Percentiles rank a stretch among this genome's conserved stretches.
phyloP scores from a whole-genome alignment of 768 basidiomycete genomes.

The Termitomyces sp. region DNA sequence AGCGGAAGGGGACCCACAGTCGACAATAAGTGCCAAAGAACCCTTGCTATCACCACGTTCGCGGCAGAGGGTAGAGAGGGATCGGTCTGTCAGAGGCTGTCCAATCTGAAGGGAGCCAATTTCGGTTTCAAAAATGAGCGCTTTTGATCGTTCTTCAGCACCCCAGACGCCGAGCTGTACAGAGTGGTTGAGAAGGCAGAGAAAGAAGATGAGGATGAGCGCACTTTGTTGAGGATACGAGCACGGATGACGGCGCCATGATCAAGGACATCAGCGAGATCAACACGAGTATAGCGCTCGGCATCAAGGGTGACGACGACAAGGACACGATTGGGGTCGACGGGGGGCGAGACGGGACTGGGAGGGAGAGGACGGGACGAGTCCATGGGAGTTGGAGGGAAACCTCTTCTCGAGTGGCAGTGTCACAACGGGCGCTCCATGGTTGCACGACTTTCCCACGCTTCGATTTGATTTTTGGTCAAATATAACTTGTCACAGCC shows the following conservation, averaged over 20 bases:
- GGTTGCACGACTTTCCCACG: constrained; percentile 16
- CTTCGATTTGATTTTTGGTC: constrained; percentile 11
- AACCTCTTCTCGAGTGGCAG: background rate
- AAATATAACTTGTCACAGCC: constrained; percentile 5
- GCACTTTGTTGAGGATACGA: constrained; percentile 15
- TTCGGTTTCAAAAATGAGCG: constrained; percentile 18
- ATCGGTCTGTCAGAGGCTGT: constrained; percentile 11
- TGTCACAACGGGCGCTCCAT: too few species aligned
- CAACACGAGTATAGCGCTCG: constrained; percentile 17
- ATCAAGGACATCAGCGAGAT: constrained; percentile 15
- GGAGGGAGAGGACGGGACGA: background rate
- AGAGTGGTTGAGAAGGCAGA: background rate
- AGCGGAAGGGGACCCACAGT: background rate
- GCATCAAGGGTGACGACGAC: constrained; percentile 16
- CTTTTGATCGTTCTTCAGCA: constrained; percentile 8
- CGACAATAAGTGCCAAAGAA: constrained; percentile 16
- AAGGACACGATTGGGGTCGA: constrained; percentile 7
- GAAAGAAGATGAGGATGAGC: background rate
- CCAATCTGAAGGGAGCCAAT: constrained; percentile 17
- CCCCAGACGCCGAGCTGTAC: constrained; percentile 14
- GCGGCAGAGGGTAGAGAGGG: constrained; percentile 11
- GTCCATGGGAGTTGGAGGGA: background rate
- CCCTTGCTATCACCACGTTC: constrained; percentile 15
- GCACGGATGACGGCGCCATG: constrained; percentile 15
- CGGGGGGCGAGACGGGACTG: constrained; percentile 5